These are phyloP conservation scores for Pyrus pyrifolia DNA, from an alignment of 306 rosid species.

Conservation along the genomic window DNA sequence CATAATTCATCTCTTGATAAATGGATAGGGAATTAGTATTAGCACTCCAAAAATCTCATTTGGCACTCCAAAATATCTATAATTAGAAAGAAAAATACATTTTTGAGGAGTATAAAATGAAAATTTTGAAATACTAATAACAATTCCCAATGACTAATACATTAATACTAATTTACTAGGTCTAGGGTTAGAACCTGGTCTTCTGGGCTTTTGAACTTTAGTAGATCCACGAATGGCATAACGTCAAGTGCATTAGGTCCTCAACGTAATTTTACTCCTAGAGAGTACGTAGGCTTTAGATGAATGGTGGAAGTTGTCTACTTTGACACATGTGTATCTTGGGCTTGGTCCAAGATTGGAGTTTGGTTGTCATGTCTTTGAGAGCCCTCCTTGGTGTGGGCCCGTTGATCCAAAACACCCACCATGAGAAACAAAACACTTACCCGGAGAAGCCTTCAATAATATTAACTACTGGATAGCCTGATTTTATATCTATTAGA, in stretches of 20 bases:
- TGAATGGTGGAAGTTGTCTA: not conserved
- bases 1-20: no score
- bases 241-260: not conserved
- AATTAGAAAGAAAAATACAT: no score
- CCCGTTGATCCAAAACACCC: not conserved
- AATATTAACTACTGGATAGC: no score
- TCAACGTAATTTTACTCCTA: not conserved
- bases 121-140: accelerated
- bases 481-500: not conserved
- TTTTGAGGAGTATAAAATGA: accelerated
- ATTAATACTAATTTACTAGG: not conserved
- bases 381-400: not conserved
- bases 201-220: not conserved
- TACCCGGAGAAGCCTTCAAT: no score
- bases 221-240: not conserved
- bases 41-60: no score
- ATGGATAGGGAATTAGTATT: no score
- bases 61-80: no score
- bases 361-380: not conserved
- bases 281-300: not conserved
- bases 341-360: not conserved
- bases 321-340: not conserved
- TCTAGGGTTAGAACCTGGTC: not conserved
- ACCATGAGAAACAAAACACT: not conserved
- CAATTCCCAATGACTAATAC: accelerated